A percentile compares a stretch with the other conserved stretches of the same genome.
Conservation (phyloP, 306 rosid genomes). For the Amphicarpaea edgeworthii region DNA sequence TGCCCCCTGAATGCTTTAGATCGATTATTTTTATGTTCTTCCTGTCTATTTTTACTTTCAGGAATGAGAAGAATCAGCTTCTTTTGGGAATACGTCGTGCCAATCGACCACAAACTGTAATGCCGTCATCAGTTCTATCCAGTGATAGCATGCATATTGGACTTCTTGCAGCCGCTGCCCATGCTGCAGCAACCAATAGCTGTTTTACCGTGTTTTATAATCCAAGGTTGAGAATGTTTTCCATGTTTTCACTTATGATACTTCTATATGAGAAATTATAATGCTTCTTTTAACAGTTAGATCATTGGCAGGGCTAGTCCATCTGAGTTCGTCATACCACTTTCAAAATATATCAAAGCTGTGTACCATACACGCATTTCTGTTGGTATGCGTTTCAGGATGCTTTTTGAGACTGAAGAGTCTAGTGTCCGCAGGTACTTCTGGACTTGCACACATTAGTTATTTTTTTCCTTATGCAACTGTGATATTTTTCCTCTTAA, state of each 20-base stretch:
- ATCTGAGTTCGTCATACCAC: constrained; percentile 89
- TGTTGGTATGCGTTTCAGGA: constrained; percentile 98
- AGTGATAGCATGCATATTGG: constrained; percentile 98
- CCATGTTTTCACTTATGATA: constrained; percentile 24
- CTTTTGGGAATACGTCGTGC: constrained; percentile 93
- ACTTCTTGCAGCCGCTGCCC: constrained; percentile 98
- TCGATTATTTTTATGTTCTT: constrained; percentile 26
- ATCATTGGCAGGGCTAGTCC: constrained; percentile 90
- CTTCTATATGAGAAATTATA: constrained; percentile 27
- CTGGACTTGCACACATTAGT: neutral
- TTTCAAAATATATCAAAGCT: constrained; percentile 86
- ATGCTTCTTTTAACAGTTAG: constrained; percentile 45
- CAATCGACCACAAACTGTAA: constrained; percentile 85
- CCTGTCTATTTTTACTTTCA: constrained; percentile 41
- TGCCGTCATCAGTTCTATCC: constrained; percentile 92
- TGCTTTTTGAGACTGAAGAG: constrained; percentile 97
- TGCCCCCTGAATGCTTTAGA: constrained; percentile 9
- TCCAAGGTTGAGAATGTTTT: constrained; percentile 70
- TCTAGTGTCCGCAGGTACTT: constrained; percentile 92
- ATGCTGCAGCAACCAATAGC: constrained; percentile 93
- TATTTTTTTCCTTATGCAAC: no score
- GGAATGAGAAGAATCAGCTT: constrained; percentile 96
- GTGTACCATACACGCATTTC: constrained; percentile 92
- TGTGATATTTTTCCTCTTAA: no score
- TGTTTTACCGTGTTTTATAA: constrained; percentile 90